These are phyloP conservation scores for Lasiodiplodia sp. DNA, from an alignment of 2,329 filamentous ascomycete species.

Conservation along the genomic window DNA sequence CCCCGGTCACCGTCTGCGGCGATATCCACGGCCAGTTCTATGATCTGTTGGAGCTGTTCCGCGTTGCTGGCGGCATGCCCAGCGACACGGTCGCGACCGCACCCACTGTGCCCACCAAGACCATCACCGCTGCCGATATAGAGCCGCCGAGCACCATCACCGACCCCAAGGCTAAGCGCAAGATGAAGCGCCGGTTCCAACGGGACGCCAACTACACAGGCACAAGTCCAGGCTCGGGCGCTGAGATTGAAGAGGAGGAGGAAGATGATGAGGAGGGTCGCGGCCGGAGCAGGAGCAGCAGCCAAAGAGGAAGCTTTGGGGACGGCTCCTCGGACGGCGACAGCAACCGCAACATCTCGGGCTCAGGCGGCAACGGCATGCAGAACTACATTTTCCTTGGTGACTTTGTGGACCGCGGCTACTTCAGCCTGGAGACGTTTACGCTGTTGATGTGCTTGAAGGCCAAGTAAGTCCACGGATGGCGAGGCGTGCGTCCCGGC, in stretches of 20 bases:
- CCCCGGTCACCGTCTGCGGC: slow-evolving; percentile 95
- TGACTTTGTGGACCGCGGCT: slow-evolving; percentile 77
- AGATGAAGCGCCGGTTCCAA: slow-evolving; percentile 70
- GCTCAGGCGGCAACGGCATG: slow-evolving; percentile 60
- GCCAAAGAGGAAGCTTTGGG: slow-evolving; percentile 47
- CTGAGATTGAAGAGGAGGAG: slow-evolving; percentile 58
- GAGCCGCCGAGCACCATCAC: slow-evolving; percentile 90
- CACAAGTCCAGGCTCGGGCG: slow-evolving; percentile 49
- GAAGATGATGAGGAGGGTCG: slow-evolving; percentile 58
- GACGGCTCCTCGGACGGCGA: slow-evolving; percentile 52
- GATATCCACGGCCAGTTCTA: slow-evolving; percentile 99
- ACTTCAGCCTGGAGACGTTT: slow-evolving; percentile 77
- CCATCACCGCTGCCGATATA: slow-evolving; percentile 90
- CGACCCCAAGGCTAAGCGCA: slow-evolving; percentile 85
- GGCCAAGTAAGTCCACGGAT: slow-evolving; percentile 64
- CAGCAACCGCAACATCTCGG: slow-evolving; percentile 47
- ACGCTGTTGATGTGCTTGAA: slow-evolving; percentile 76
- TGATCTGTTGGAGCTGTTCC: slow-evolving; percentile 94
- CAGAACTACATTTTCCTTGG: slow-evolving; percentile 77
- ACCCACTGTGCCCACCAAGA: slow-evolving; percentile 70
- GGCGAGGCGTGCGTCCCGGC: not conserved
- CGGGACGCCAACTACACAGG: slow-evolving; percentile 62
- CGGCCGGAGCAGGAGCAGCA: slow-evolving; percentile 53
- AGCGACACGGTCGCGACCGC: slow-evolving; percentile 74
- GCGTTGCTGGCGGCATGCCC: slow-evolving; percentile 95